Base-by-base conservation (phyloP, 2,329 filamentous ascomycete species). In the Nothomitra cinnamomea region DNA sequence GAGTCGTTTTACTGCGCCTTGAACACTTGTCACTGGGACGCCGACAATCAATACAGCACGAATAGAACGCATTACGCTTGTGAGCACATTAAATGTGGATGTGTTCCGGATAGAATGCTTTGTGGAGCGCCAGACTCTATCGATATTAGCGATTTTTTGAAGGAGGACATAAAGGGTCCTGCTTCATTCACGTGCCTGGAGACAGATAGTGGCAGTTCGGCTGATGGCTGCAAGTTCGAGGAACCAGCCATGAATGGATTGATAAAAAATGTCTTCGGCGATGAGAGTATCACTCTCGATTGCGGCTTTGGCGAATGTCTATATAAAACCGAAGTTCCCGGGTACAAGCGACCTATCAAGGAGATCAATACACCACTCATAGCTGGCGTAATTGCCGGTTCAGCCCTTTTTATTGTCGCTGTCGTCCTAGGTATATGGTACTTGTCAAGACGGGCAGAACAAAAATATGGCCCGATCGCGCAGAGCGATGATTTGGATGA, bases 1-100 rank as follows among this genome's bases (percentile, higher is more conserved):
- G 92, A 98, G 69, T 96, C 92, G 1, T 98, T 98, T 72, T 98
- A 94, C 68, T 98, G 94, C 70, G 82, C 84, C 57, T 73, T 98
- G 55, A 80, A 87, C 62, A 83, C 82, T 15, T 98, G 92, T 70
- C 69, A 78, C 15, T 92, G 86, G 61, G 76, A 69, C 51, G 79
- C 83, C 64, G 76, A 85, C 55, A 82, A 82, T 56, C 76, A 79
- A 53, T 76, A 82, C 35, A 71, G 77, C 52, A 77, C 79, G 61
- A 98, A 98, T 68, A 81, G 77, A 54, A 96, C 90, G 1, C 77
- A 75, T 51, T 96, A 96, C 70, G 77, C 79, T 59, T 98, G 92
- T 68, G 76, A 90, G 43, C 80, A 87, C 57, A 83, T 95, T 61
- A 74, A 83, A 57, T 98, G 92, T 69, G 80, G 80, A 59, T 98